Percentiles rank a stretch among this genome's conserved stretches.
Conservation (phyloP, 352 stramenopile genomes). For the Pythium folliculosum region DNA sequence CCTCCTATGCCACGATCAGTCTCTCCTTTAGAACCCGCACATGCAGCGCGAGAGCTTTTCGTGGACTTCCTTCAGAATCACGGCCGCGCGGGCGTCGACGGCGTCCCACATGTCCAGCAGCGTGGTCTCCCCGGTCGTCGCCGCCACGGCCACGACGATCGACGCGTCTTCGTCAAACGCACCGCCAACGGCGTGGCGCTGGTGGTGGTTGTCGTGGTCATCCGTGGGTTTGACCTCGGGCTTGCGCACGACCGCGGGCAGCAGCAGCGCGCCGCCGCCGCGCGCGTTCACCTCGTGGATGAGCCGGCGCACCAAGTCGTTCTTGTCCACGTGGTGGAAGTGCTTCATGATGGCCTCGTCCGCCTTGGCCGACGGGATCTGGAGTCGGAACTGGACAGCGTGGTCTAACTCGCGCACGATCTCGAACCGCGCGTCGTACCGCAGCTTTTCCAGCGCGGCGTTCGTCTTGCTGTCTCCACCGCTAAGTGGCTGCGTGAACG, state of each 20-base stretch:
- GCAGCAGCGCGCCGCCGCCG: slow-evolving; percentile 48
- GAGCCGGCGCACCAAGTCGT: slow-evolving; percentile 58
- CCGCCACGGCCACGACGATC: slow-evolving; percentile 43
- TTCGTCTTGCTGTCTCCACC: not conserved
- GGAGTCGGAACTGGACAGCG: slow-evolving; percentile 49
- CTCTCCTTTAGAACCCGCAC: slow-evolving; percentile 57
- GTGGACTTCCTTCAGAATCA: slow-evolving; percentile 55
- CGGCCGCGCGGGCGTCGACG: slow-evolving; percentile 41
- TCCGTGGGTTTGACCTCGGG: not conserved
- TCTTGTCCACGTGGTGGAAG: slow-evolving; percentile 74
- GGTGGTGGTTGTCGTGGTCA: not conserved
- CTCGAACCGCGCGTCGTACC: slow-evolving; percentile 54
- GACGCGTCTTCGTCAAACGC: slow-evolving; percentile 25
- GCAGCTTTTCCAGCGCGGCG: slow-evolving; percentile 35
- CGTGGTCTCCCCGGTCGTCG: slow-evolving; percentile 40
- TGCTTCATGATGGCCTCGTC: slow-evolving; percentile 69
- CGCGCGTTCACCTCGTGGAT: slow-evolving; percentile 64
- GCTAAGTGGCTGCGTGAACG: slow-evolving; percentile 19
- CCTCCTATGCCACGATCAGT: not conserved
- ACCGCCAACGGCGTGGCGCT: slow-evolving; percentile 5
- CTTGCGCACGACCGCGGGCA: slow-evolving; percentile 11
- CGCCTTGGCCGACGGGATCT: slow-evolving; percentile 48
- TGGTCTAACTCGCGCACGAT: slow-evolving; percentile 29
- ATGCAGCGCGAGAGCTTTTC: slow-evolving; percentile 58
- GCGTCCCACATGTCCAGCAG: slow-evolving; percentile 60